A percentile compares a stretch with the other conserved stretches of the same genome.
These are phyloP conservation scores for Solanum pinnatisectum DNA, from an alignment of 257 asterid genomes.

Conservation along the genomic window DNA sequence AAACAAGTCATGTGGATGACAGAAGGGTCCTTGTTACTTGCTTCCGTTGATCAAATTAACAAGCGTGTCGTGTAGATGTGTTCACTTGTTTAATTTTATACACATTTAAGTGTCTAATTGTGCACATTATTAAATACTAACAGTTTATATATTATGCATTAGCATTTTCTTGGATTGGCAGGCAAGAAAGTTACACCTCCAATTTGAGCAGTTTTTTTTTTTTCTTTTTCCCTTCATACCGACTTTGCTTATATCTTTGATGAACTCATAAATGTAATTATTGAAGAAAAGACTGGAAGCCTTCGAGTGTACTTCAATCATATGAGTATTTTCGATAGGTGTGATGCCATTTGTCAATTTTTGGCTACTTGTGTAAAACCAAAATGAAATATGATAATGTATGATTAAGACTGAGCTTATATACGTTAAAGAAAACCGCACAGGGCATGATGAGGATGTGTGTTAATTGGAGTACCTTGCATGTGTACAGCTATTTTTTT, in stretches of 20 bases:
- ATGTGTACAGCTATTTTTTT: background rate
- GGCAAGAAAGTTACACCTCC: background rate
- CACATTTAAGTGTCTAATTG: no score
- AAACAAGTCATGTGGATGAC: conserved; percentile 2
- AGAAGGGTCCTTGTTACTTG: background rate
- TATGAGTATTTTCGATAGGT: background rate
- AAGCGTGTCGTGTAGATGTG: no score
- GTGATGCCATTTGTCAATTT: background rate
- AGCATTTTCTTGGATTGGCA: background rate
- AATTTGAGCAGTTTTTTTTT: background rate
- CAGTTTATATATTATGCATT: background rate
- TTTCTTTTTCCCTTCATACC: background rate
- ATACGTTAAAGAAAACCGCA: background rate
- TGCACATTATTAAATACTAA: no score
- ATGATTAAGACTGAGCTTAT: background rate
- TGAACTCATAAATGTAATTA: background rate
- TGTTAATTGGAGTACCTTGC: background rate
- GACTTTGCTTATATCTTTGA: background rate
- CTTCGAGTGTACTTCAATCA: background rate
- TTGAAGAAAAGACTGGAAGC: background rate
- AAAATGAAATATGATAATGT: background rate
- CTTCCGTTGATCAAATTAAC: background rate
- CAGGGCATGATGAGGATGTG: background rate
- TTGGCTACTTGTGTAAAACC: background rate
- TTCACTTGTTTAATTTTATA: no score